Base-by-base conservation (phyloP, 176 grass and related monocot genomes). In the Oryza glumipatula region DNA sequence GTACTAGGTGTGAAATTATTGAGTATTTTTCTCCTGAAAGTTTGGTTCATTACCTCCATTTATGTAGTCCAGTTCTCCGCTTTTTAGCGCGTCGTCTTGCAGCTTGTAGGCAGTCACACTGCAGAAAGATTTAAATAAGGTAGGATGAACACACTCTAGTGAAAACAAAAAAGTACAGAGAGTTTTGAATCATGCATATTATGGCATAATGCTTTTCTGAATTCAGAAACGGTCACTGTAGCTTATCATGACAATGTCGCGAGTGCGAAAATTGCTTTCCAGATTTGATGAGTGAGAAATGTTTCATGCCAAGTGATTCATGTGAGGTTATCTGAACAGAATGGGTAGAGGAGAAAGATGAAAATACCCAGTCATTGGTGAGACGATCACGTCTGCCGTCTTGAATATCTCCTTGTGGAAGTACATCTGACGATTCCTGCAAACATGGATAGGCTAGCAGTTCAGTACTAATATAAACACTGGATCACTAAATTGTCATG, bases 391-490 rank as follows among this genome's bases (percentile, higher is more conserved):
- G 79, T 99, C 94, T 21, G 97, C 97, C 21, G 22, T 77, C 89
- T 94, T 91, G 79, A 99, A 99, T 60, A 99, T 99, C 72, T 99
- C 64, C 56, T 88, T 96, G 74, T 99, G 97, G 65, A 99, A 99
- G 73, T 85, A 83, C 83, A 91, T 99, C 90, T 99, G 97, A 3
- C 97, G 94, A 47, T 88, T 96, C 90, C 97, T 99, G 84, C 11
- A 36, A 17, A 68, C 38, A 90, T 6, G 67, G 36, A 58, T 28
- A 32, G 30, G 30, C 30, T 32, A 35, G 19, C n/a, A 58, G 33
- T 78, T 60, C 5, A 32, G 45, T 30, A 64, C 56, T 30, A 67
- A 45, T 0, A 11, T 43, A 52, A 46, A 22, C 17, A 63, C n/a
- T 14, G 4, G 2, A 71, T 2, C 64, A 47, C 30, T 32, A 32